Evolutionary conservation across 306 rosid genomes (phyloP), one percentile per base, ranked within the genome.

Genomic region (Trifolium pratense): DNA sequence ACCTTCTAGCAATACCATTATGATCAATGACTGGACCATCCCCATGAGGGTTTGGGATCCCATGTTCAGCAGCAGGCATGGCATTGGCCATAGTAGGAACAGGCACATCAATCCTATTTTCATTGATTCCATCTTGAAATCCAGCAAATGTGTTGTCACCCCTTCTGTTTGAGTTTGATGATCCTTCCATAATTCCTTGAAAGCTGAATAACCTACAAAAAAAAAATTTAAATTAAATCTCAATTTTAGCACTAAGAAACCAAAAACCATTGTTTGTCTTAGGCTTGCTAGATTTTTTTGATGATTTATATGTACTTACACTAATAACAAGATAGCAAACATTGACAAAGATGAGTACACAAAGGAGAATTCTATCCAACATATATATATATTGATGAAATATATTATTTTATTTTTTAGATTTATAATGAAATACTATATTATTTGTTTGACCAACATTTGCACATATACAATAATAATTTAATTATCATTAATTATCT

Each of bases 291-390:
- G 34, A 4, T 64, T 64, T 39, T 64, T 64, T 39, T 64, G 18
- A 64, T 64, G 65, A 9, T 31, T n/a, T 68, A 67, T 43, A 20
- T 14, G 21, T 66, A 13, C 74, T 69, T 69, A 69, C 74, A 49
- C 3, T 17, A 16, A 68, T 5, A 68, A 11, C 10, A 51, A 5
- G 31, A 42, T 43, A 42, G 53, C 14, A 42, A 64, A 12, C 31
- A 12, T 20, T 5, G 70, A 43, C 48, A 39, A 7, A 25, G 71
- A 43, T 20, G 56, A 43, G 21, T 43, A 21, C 21, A 7, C 31
- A 42, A 42, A 45, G 43, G 37, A 42, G 20, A 14, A 23, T 7
- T 66, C 1, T 21, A 39, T 40, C 52, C 5, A 11, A 64, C 32
- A 9, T 61, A 62, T 39, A 17, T 39, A 17, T 59, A 29, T 29